Conservation (phyloP, 2,329 filamentous ascomycete genomes). For the Neonectria faginata region DNA sequence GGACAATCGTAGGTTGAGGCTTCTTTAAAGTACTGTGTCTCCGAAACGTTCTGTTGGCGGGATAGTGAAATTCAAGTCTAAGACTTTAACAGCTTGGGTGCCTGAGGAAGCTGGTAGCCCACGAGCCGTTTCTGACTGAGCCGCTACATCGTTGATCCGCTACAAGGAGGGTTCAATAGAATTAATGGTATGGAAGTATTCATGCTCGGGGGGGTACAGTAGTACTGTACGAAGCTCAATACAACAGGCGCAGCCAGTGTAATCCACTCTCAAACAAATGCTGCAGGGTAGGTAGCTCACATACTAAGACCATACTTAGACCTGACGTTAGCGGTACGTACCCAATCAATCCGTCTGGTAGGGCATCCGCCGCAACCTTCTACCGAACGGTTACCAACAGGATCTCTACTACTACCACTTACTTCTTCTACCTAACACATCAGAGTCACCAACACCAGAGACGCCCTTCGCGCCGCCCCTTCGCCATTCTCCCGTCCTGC, state of each 20-base stretch:
- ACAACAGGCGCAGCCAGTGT: too few relatives aligned
- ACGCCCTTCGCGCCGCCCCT: constrained; percentile 33
- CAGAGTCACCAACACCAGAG: constrained; percentile 40
- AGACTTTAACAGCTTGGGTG: not conserved
- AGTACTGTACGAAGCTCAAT: too few relatives aligned
- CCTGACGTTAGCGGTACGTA: constrained; percentile 1
- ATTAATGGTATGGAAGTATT: not conserved
- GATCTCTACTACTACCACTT: constrained; percentile 1
- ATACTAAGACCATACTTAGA: too few relatives aligned
- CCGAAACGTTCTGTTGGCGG: too few relatives aligned
- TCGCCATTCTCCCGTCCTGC: constrained; percentile 42
- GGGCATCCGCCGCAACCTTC: constrained; percentile 28
- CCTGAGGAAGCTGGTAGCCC: not conserved
- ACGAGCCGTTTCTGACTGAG: too few relatives aligned
- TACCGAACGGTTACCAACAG: constrained; percentile 31
- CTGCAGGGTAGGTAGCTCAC: constrained; percentile 8
- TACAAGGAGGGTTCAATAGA: not conserved
- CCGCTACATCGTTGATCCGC: constrained; percentile 27
- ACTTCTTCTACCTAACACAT: constrained; percentile 15
- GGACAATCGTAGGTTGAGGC: too few relatives aligned
- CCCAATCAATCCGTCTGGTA: constrained; percentile 10
- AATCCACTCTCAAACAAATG: not conserved
- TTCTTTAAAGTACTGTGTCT: too few relatives aligned
- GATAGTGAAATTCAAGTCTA: too few relatives aligned
- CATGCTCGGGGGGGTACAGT: too few relatives aligned